Evolutionary conservation across 2,329 filamentous ascomycete species (phyloP).

Genomic region (Pyrenophora graminea): DNA sequence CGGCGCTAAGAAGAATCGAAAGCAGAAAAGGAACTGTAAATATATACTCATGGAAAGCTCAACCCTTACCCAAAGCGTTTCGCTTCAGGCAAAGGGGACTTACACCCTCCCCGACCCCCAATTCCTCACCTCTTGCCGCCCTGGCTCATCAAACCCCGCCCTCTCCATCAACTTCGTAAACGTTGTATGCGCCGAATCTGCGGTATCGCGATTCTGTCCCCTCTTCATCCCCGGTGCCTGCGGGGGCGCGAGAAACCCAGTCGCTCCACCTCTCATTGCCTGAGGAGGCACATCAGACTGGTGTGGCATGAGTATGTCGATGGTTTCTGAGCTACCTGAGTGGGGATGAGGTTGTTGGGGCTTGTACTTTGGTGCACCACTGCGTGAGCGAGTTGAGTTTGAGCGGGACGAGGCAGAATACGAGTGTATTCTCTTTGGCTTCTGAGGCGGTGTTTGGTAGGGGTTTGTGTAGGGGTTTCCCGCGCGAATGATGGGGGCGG

Average conservation of each 20-base stretch:
- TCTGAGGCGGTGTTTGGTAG: conserved; percentile 38
- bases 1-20: too few relatives aligned
- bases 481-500: conserved; percentile 33
- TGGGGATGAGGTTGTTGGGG: conserved; percentile 15
- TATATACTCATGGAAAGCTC: too few relatives aligned
- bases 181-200: conserved; percentile 42
- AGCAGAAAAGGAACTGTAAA: background rate
- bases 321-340: conserved; percentile 49
- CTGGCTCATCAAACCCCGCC: conserved; percentile 46
- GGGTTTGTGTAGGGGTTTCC: conserved; percentile 36
- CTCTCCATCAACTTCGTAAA: conserved; percentile 51
- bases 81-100: background rate
- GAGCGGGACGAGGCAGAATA: conserved; percentile 24
- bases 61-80: too few relatives aligned
- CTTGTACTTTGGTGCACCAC: conserved; percentile 3
- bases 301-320: conserved; percentile 48
- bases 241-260: conserved; percentile 39
- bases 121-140: conserved; percentile 33
- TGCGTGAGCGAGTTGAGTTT: conserved; percentile 19
- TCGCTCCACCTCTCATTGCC: background rate
- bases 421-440: conserved; percentile 28
- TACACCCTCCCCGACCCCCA: conserved; percentile 22
- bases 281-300: background rate
- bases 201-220: conserved; percentile 36
- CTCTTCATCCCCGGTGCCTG: conserved; percentile 35